These are phyloP conservation scores for Mayamaea pseudoterrestris DNA, from an alignment of 108 stramenopile species.

Conservation along the genomic window DNA sequence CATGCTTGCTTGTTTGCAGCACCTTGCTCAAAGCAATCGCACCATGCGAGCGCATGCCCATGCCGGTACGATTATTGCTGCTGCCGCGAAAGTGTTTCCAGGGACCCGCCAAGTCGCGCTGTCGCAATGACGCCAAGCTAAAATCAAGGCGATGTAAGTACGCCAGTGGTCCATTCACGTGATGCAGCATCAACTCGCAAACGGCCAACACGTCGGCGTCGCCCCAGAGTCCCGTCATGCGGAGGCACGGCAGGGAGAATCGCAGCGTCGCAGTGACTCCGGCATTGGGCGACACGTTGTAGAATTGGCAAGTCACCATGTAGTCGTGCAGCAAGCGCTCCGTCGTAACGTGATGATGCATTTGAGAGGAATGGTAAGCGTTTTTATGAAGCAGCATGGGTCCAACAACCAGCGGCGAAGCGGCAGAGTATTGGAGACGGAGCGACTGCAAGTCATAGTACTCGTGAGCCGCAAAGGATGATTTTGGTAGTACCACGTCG, in stretches of 20 bases:
- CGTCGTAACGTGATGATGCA: slow-evolving; percentile 2
- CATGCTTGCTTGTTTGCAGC: slow-evolving; percentile 30
- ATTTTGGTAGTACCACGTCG: too few relatives aligned
- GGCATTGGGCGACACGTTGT: slow-evolving; percentile 41
- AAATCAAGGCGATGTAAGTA: slow-evolving; percentile 60
- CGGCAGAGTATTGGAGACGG: slow-evolving; percentile 1
- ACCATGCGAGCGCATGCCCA: slow-evolving; percentile 62
- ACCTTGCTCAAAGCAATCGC: slow-evolving; percentile 60
- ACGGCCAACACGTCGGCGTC: slow-evolving; percentile 78
- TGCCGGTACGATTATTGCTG: slow-evolving; percentile 7
- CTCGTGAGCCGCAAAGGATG: too few relatives aligned
- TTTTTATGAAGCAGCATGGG: slow-evolving; percentile 10
- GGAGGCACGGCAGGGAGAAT: slow-evolving; percentile 45
- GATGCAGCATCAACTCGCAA: slow-evolving; percentile 43
- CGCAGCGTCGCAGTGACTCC: slow-evolving; percentile 59
- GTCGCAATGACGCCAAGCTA: slow-evolving; percentile 26
- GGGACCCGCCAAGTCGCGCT: slow-evolving; percentile 29
- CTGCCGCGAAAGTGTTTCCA: too few relatives aligned
- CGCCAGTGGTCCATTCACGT: slow-evolving; percentile 45
- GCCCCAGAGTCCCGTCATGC: slow-evolving; percentile 55
- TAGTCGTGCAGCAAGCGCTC: slow-evolving; percentile 52
- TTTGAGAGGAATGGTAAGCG: not conserved
- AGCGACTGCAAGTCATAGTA: not conserved
- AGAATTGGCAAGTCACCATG: slow-evolving; percentile 43
- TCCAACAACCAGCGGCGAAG: slow-evolving; percentile 11